A percentile compares a stretch with the other conserved stretches of the same genome.
Evolutionary conservation across 2,329 filamentous ascomycete species (phyloP).

Genomic region (Clonostachys solani): DNA sequence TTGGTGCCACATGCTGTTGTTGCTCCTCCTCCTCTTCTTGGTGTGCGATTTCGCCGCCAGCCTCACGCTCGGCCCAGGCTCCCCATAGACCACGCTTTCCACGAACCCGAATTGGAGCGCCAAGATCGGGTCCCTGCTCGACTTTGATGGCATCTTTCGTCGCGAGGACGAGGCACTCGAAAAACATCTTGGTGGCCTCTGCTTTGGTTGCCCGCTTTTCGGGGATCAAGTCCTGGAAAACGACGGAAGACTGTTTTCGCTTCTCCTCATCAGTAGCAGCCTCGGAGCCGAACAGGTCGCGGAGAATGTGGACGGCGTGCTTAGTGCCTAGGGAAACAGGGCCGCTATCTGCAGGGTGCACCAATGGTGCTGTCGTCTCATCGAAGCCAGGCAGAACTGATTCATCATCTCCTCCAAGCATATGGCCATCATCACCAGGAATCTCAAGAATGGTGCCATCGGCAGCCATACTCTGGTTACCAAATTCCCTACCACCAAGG

Average conservation of each 20-base stretch:
- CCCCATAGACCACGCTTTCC: slow-evolving; percentile 97
- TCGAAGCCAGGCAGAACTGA: slow-evolving; percentile 64
- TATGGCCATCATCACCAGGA: slow-evolving; percentile 48
- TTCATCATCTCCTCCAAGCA: slow-evolving; percentile 25
- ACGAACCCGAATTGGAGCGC: slow-evolving; percentile 75
- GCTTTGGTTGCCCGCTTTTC: slow-evolving; percentile 76
- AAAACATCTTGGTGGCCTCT: slow-evolving; percentile 99
- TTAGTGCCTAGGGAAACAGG: slow-evolving; percentile 89
- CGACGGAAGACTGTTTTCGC: slow-evolving; percentile 70
- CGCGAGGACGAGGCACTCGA: slow-evolving; percentile 90
- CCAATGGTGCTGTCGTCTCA: slow-evolving; percentile 69
- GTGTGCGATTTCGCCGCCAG: slow-evolving; percentile 56
- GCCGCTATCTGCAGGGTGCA: slow-evolving; percentile 75
- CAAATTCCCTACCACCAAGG: slow-evolving; percentile 38
- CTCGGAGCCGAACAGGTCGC: slow-evolving; percentile 78
- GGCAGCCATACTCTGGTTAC: slow-evolving; percentile 45
- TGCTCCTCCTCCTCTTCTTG: slow-evolving; percentile 35
- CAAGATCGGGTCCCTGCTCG: slow-evolving; percentile 75
- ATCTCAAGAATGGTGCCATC: slow-evolving; percentile 65
- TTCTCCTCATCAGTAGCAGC: slow-evolving; percentile 65
- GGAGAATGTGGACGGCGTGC: slow-evolving; percentile 90
- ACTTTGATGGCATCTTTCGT: slow-evolving; percentile 98
- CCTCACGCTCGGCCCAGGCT: slow-evolving; percentile 82
- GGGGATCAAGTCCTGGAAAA: slow-evolving; percentile 90
- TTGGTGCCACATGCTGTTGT: slow-evolving; percentile 10